Base-by-base conservation (phyloP, 192 early-diverging fungal genomes). In the Phlyctochytrium arcticum region DNA sequence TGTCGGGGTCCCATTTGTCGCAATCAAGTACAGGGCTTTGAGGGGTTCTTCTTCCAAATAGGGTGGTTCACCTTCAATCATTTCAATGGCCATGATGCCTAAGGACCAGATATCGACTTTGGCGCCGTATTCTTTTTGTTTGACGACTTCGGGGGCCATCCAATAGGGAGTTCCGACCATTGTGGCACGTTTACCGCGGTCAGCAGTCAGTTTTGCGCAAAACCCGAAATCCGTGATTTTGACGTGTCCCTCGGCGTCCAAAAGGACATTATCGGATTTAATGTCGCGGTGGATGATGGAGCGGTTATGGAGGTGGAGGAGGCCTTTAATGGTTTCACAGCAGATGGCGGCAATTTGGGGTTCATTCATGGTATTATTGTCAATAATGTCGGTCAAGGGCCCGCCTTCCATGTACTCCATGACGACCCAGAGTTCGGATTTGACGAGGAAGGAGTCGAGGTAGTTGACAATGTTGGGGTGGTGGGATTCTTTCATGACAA, bases 321-420 rank as follows among this genome's bases (percentile, higher is more conserved):
- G 65, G 15, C 90, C 90, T 68, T 86, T 69, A 3, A 91, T 62
- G 7, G 91, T 88, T 79, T 92, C 90, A 4, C 73, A 70, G 57
- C 89, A 92, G 55, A 93, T 84, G 6, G 90, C 87, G 1, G 85
- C 85, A 72, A 94, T 93, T 61, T 94, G 90, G 12, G 79, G 78
- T 73, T 94, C 92, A 0, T 75, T 83, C 81, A 94, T 87, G 15
- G 69, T 94, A 80, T 96, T 95, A 72, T 91, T 91, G 44, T 85
- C 82, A 73, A 98, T 97, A 26, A 97, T 89, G 69, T 98, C 95
- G 26, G 94, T 98, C 74, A 98, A 80, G 17, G 95, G 85, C 48
- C 96, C 96, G 48, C 94, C 96, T 74, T 98, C 96, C 95, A 98
- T 98, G 74, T 89, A 93, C 78, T 98, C 96, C 92, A 98, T 93